These are phyloP conservation scores for Rhynchosporium agropyri DNA, from an alignment of 2,329 filamentous ascomycete genomes.

Conservation along the genomic window DNA sequence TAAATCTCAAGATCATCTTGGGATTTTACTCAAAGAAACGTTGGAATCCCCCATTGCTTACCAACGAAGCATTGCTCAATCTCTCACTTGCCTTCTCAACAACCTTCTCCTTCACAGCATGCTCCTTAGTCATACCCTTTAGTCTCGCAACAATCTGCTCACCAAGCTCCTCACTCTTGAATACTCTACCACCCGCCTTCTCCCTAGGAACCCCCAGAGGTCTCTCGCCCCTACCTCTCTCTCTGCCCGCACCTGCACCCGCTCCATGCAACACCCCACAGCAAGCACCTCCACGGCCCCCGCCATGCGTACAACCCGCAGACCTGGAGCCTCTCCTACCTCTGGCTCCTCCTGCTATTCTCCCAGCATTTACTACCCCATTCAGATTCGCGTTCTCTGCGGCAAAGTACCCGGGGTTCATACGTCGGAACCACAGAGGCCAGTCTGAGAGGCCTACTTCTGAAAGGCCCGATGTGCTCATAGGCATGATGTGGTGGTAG, in stretches of 20 bases:
- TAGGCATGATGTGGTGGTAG: constrained; percentile 53
- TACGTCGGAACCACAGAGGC: constrained; percentile 48
- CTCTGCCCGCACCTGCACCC: neutral
- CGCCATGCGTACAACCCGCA: constrained; percentile 1
- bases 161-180: constrained; percentile 24
- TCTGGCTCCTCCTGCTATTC: neutral
- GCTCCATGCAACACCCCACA: constrained; percentile 13
- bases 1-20: no score
- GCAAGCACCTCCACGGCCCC: constrained; percentile 15
- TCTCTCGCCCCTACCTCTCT: neutral
- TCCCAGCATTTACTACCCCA: neutral
- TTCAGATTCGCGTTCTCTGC: constrained; percentile 17
- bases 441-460: constrained; percentile 48
- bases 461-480: constrained; percentile 45
- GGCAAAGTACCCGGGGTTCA: constrained; percentile 35
- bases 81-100: constrained; percentile 14
- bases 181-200: neutral
- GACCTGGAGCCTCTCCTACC: constrained; percentile 1
- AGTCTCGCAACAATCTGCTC: constrained; percentile 30
- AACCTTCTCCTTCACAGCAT: constrained; percentile 20
- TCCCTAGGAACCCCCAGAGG: neutral
- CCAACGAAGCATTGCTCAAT: constrained; percentile 18
- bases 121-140: constrained; percentile 27
- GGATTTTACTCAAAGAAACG: no score
- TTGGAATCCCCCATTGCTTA: no score